Percentiles rank a stretch among this genome's conserved stretches.
Conservation (phyloP, 192 early-diverging fungal species). For the Coemansia asiatica region DNA sequence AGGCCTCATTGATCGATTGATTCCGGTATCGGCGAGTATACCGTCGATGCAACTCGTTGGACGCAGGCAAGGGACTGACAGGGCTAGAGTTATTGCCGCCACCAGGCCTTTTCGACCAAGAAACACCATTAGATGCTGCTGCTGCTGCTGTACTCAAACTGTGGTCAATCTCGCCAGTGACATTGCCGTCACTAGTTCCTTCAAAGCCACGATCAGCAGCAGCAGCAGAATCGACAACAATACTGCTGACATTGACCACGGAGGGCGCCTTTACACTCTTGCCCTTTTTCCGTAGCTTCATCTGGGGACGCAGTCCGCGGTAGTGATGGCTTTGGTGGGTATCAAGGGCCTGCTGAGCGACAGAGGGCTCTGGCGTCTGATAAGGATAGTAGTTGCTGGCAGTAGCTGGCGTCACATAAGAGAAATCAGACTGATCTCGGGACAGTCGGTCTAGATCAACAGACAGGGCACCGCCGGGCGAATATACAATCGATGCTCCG, state of each 20-base stretch:
- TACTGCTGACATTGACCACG: too few relatives aligned
- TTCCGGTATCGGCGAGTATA: conserved; percentile 21
- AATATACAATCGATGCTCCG: conserved; percentile 29
- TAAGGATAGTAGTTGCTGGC: not conserved
- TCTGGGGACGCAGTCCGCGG: not conserved
- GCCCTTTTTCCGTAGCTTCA: conserved; percentile 5
- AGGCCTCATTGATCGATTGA: conserved; percentile 33
- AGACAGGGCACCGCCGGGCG: conserved; percentile 20
- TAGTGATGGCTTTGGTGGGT: not conserved
- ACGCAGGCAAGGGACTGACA: not conserved
- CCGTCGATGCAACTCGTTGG: conserved; percentile 2
- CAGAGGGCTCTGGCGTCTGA: not conserved
- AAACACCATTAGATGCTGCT: not conserved
- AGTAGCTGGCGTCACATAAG: not conserved
- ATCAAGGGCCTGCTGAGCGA: not conserved
- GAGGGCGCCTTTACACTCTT: not conserved
- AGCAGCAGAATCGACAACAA: not conserved
- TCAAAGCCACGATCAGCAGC: not conserved
- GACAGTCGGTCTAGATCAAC: conserved; percentile 15
- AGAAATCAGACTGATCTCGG: conserved; percentile 22
- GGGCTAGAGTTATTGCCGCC: not conserved
- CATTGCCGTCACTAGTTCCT: not conserved
- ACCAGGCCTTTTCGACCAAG: not conserved
- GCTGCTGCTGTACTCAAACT: not conserved
- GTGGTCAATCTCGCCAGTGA: not conserved